Percentiles rank a stretch among this genome's conserved stretches.
These are phyloP conservation scores for Trypanosoma platydactyli DNA, from an alignment of 208 protist species.

Conservation along the genomic window DNA sequence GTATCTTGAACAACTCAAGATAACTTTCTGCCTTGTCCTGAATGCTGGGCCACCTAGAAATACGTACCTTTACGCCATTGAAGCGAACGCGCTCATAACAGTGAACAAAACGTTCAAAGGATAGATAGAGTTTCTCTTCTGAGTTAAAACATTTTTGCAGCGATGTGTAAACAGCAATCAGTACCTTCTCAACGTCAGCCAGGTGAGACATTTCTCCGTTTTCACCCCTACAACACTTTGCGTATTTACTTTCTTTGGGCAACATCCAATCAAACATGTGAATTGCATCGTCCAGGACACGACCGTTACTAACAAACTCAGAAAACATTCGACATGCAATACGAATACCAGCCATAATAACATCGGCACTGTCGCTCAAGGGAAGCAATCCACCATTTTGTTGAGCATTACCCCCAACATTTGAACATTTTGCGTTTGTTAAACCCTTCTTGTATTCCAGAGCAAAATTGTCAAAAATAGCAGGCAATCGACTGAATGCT, in stretches of 20 bases:
- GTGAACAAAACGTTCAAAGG: slow-evolving; percentile 53
- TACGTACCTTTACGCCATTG: slow-evolving; percentile 47
- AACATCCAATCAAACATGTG: slow-evolving; percentile 66
- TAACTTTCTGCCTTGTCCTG: slow-evolving; percentile 41
- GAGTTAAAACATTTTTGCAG: slow-evolving; percentile 35
- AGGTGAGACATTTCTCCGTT: background rate
- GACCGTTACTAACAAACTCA: slow-evolving; percentile 51
- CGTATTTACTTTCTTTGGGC: slow-evolving; percentile 13
- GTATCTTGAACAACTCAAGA: slow-evolving; percentile 38
- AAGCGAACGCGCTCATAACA: slow-evolving; percentile 72
- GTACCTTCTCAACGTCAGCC: slow-evolving; percentile 12
- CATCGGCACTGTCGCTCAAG: slow-evolving; percentile 26
- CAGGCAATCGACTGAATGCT: slow-evolving; percentile 19
- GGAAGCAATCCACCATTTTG: background rate
- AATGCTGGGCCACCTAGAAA: slow-evolving; percentile 52
- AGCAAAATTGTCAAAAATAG: slow-evolving; percentile 16
- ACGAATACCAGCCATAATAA: slow-evolving; percentile 44
- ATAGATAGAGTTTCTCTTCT: slow-evolving; percentile 50
- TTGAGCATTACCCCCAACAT: background rate
- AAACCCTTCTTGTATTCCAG: background rate
- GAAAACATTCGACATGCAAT: slow-evolving; percentile 77
- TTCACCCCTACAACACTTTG: background rate
- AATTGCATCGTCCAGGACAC: slow-evolving; percentile 43
- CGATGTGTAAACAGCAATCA: slow-evolving; percentile 20
- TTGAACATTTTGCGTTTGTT: background rate